Evolutionary conservation across 805 yeast genomes (phyloP).

Genomic region (Peterozyma toletana): DNA sequence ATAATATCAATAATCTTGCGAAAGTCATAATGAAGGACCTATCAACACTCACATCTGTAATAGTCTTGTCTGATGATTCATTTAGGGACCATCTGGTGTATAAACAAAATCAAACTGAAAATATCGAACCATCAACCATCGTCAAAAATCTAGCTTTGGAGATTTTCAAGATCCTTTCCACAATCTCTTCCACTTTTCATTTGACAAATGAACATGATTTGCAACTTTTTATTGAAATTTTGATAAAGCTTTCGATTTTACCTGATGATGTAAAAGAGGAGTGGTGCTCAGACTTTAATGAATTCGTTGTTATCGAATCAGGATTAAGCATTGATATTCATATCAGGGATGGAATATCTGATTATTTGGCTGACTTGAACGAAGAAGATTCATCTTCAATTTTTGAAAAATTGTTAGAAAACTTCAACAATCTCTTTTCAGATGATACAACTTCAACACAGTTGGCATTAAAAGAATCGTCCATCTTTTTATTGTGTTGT

Average conservation of each 20-base stretch:
- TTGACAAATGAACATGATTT: slow-evolving; percentile 9
- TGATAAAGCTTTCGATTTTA: slow-evolving; percentile 31
- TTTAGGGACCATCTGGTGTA: slow-evolving; percentile 16
- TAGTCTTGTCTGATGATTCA: slow-evolving; percentile 8
- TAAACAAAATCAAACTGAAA: slow-evolving; percentile 14
- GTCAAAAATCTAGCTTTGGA: slow-evolving; percentile 17
- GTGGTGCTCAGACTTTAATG: slow-evolving; percentile 58
- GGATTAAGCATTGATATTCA: slow-evolving; percentile 52
- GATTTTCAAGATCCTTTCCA: slow-evolving; percentile 22
- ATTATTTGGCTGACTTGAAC: slow-evolving; percentile 44
- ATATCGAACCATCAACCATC: slow-evolving; percentile 14
- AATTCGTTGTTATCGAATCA: slow-evolving; percentile 65
- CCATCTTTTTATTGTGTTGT: slow-evolving; percentile 30
- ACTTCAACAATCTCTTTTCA: slow-evolving; percentile 8
- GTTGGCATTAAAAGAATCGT: slow-evolving; percentile 26
- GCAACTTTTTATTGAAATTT: slow-evolving; percentile 16
- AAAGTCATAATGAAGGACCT: slow-evolving; percentile 15
- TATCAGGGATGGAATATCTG: slow-evolving; percentile 57
- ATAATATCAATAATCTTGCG: slow-evolving; percentile 5
- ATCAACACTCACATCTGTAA: slow-evolving; percentile 9
- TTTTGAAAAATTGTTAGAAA: slow-evolving; percentile 16
- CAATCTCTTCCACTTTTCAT: slow-evolving; percentile 13
- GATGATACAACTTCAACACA: neutral
- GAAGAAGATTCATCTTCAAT: slow-evolving; percentile 26
- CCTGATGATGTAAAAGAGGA: slow-evolving; percentile 34